Conservation (phyloP, 495 filamentous ascomycete genomes). For the Margaritispora aquatica region DNA sequence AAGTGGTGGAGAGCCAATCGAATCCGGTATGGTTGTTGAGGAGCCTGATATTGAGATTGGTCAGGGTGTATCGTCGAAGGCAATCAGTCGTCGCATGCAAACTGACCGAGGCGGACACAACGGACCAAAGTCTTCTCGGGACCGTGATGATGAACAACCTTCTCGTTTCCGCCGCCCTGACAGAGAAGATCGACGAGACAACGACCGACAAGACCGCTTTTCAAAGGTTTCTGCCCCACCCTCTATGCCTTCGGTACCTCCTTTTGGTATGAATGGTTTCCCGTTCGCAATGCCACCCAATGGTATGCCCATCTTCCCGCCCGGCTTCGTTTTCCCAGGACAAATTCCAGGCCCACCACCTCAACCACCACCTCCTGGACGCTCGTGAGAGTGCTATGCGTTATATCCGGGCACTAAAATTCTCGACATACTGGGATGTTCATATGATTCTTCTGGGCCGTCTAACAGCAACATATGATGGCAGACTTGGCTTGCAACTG, state of each 20-base stretch:
- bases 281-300: constrained; percentile 52
- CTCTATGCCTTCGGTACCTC: constrained; percentile 18
- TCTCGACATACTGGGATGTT: not conserved
- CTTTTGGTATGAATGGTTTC: constrained; percentile 41
- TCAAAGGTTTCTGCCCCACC: constrained; percentile 7
- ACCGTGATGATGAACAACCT: constrained; percentile 43
- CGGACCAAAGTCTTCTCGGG: constrained; percentile 64
- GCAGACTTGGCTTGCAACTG: not conserved
- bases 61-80: constrained; percentile 93
- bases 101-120: constrained; percentile 70
- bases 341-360: constrained; percentile 5
- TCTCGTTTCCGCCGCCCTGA: constrained; percentile 34
- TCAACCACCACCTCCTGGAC: constrained; percentile 20
- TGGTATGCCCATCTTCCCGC: constrained; percentile 63
- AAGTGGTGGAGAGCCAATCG: constrained; percentile 76
- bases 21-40: constrained; percentile 81
- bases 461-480: not conserved
- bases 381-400: not conserved
- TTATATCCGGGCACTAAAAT: not conserved
- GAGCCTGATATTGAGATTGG: constrained; percentile 99
- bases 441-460: not conserved
- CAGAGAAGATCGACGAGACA: constrained; percentile 30
- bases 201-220: constrained; percentile 36
- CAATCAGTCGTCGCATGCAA: constrained; percentile 77
- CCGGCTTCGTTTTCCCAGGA: constrained; percentile 47